phyloP scores from a whole-genome alignment of 2,329 filamentous ascomycete genomes.

The Pseudogymnoascus sp. region DNA sequence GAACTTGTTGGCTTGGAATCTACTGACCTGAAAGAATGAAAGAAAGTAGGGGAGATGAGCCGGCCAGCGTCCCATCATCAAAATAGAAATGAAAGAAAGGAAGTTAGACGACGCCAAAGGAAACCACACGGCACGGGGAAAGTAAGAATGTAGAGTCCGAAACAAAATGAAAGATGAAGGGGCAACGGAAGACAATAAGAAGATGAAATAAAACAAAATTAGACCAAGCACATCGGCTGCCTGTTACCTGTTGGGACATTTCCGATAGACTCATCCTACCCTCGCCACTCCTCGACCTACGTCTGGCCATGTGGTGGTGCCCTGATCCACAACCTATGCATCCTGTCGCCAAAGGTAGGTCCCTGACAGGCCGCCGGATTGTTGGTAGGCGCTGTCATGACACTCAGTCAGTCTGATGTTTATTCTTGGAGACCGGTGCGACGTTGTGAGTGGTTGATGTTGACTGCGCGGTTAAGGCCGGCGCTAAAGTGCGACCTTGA shows the following conservation, averaged over 20 bases:
- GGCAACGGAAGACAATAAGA: neutral
- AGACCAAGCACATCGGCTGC: neutral
- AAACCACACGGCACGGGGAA: neutral
- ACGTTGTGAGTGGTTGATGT: neutral
- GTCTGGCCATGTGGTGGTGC: neutral
- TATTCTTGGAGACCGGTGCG: neutral
- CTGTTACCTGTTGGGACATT: neutral
- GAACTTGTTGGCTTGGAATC: neutral
- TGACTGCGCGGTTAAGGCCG: neutral
- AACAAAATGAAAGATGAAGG: neutral
- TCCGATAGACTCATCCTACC: neutral
- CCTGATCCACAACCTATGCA: neutral
- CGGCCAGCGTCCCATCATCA: neutral
- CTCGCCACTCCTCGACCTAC: neutral
- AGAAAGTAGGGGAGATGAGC: neutral
- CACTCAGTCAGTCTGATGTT: slow-evolving; percentile 1
- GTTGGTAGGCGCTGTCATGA: slow-evolving; percentile 2
- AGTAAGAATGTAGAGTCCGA: neutral
- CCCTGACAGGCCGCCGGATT: neutral
- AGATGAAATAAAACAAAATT: slow-evolving; percentile 1
- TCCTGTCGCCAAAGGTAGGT: neutral
- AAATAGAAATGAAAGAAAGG: slow-evolving; percentile 1
- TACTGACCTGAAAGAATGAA: neutral
- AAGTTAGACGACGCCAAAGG: slow-evolving; percentile 1
- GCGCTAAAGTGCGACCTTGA: neutral